Evolutionary conservation across 2,329 filamentous ascomycete species (phyloP), one percentile per base, ranked within the genome.

Genomic region (Colletotrichum scovillei): DNA sequence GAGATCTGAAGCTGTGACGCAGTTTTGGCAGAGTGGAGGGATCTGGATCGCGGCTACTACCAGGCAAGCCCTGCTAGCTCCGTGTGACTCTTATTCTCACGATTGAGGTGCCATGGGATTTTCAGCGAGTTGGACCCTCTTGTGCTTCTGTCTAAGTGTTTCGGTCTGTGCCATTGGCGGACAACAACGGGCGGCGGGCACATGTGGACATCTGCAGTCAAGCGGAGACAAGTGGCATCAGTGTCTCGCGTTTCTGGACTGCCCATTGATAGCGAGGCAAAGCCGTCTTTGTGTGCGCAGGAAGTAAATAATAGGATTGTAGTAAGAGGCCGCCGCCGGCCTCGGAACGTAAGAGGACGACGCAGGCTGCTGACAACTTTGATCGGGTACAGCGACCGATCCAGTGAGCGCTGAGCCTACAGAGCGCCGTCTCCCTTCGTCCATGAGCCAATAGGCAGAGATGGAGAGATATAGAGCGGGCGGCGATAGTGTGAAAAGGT

Each of bases 201-300:
- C 67, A 60, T 64, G 67, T 70, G 70, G 70, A 35, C 55, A 70
- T 73, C 67, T 70, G 70, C 70, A 73, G 67, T 42, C 35, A n/a
- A 55, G 70, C 67, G 70, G 70, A 71, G 67, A 72, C 59, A 56
- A 55, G 66, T 72, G 67, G 70, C 70, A 71, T 70, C 56, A 66
- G 62, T 70, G 70, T 62, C 22, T 70, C 67, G 67, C 67, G 60
- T 60, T 56, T 60, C 67, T 35, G 49, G 66, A 49, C 58, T 56
- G 35, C 24, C 70, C 67, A 66, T 66, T 65, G 70, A 73, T 62
- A 62, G 60, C 70, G 60, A 70, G 67, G 49, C 70, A 57, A 71
- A 69, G 24, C 55, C 67, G 70, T 70, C 35, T 30, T 60, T 38
- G 38, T 66, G 35, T 60, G 60, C 46, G 28, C 49, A 62, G 35